Evolutionary conservation across 441 rosid genomes (phyloP).

Genomic region (Mallotus repandus): DNA sequence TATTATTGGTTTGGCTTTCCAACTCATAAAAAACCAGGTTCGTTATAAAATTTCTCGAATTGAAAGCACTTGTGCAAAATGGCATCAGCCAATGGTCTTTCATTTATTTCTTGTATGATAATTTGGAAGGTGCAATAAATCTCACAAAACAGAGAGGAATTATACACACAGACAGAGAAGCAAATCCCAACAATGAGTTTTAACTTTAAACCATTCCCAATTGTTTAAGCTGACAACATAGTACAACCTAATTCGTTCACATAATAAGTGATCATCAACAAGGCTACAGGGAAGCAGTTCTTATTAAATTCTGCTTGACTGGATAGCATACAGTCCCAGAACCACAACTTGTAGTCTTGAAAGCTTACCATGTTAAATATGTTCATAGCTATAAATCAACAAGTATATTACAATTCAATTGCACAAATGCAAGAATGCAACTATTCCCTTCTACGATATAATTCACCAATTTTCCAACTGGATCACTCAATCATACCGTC

Average conservation of each 20-base stretch:
- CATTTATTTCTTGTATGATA: neutral
- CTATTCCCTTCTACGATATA: neutral
- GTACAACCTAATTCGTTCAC: neutral
- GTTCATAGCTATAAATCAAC: neutral
- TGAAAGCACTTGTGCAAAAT: neutral
- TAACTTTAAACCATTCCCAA: neutral
- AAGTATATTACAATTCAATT: neutral
- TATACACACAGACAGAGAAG: neutral
- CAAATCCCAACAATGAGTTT: neutral
- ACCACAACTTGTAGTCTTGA: neutral
- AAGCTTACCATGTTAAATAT: neutral
- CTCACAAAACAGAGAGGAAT: neutral
- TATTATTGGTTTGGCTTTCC: no score
- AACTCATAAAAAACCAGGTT: no score
- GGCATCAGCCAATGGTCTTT: conserved; percentile 1
- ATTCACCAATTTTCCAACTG: neutral
- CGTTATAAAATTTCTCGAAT: neutral
- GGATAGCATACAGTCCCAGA: neutral
- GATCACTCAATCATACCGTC: neutral
- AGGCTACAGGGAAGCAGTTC: neutral
- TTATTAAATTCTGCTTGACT: neutral
- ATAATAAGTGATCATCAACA: neutral
- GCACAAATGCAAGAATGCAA: neutral
- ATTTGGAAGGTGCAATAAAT: neutral
- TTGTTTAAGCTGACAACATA: neutral